Conservation (phyloP, 192 early-diverging fungal genomes). For the Backusella sp. region DNA sequence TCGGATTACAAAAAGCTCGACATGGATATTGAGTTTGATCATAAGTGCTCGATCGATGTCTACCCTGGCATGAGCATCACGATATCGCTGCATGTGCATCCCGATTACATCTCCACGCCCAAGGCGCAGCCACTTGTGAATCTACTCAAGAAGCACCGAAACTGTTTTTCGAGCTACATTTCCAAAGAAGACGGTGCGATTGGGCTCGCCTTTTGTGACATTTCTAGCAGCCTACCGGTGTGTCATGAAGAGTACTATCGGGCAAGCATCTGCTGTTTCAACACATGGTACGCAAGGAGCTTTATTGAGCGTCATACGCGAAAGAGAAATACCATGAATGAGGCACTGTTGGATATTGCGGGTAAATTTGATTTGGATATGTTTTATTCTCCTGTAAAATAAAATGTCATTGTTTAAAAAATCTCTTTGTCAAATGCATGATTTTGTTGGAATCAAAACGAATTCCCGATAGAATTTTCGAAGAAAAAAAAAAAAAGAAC, state of each 20-base stretch:
- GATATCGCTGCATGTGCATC: conserved; percentile 25
- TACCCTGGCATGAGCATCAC: conserved; percentile 20
- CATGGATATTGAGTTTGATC: conserved; percentile 18
- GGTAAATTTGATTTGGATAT: conserved; percentile 26
- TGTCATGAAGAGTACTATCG: conserved; percentile 15
- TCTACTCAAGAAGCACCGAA: background rate
- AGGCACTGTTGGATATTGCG: conserved; percentile 15
- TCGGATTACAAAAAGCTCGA: conserved; percentile 12
- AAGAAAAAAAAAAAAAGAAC: background rate
- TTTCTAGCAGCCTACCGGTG: conserved; percentile 4
- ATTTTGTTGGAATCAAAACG: background rate
- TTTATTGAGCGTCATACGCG: background rate
- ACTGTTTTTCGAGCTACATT: conserved; percentile 18
- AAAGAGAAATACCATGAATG: background rate
- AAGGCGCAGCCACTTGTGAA: conserved; percentile 5
- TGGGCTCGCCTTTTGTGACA: conserved; percentile 23
- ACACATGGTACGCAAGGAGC: conserved; percentile 19
- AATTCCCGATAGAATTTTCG: background rate
- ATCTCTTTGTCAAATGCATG: background rate
- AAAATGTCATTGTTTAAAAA: background rate
- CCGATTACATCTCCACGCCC: background rate
- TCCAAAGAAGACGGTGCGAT: conserved; percentile 25
- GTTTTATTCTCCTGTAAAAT: conserved; percentile 25
- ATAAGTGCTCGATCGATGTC: conserved; percentile 25
- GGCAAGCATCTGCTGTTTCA: conserved; percentile 28